Conservation (phyloP, 257 asterid species). For the Thymus mandschuricus region DNA sequence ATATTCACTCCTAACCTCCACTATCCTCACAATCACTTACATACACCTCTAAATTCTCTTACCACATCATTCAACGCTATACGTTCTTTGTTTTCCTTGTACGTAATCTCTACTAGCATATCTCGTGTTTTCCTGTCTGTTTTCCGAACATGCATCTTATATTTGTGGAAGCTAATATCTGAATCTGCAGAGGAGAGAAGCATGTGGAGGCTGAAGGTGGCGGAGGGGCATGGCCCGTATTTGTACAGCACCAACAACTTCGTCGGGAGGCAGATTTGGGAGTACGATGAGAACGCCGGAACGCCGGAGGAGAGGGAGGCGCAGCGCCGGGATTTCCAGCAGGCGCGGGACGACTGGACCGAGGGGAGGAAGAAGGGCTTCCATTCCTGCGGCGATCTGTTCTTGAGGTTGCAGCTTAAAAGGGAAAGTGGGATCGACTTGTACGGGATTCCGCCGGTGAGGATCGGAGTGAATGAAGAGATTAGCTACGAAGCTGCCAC, state of each 20-base stretch:
- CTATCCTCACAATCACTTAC: not conserved
- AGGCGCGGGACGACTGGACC: slow-evolving; percentile 45
- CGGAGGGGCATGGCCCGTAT: slow-evolving; percentile 54
- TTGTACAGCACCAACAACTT: slow-evolving; percentile 61
- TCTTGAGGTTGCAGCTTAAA: slow-evolving; percentile 59
- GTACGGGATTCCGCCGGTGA: slow-evolving; percentile 49
- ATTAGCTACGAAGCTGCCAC: slow-evolving; percentile 52
- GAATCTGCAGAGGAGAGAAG: not conserved
- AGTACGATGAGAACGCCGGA: slow-evolving; percentile 51
- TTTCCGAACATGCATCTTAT: not conserved
- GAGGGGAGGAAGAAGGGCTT: slow-evolving; percentile 47
- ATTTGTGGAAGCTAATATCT: not conserved
- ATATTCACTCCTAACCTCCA: not conserved
- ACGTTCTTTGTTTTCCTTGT: not conserved
- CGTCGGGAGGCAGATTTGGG: slow-evolving; percentile 62
- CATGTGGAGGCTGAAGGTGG: slow-evolving; percentile 71
- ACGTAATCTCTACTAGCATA: not conserved
- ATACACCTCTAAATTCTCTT: too few relatives aligned
- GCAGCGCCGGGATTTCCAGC: slow-evolving; percentile 37
- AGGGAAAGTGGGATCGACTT: slow-evolving; percentile 60
- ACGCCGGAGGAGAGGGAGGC: slow-evolving; percentile 47
- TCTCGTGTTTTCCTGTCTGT: not conserved
- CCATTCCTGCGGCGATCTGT: slow-evolving; percentile 54
- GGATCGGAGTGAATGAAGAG: slow-evolving; percentile 54
- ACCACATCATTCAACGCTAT: not conserved